Base-by-base conservation (phyloP, 352 stramenopile species). In the Aphanomyces astaci region DNA sequence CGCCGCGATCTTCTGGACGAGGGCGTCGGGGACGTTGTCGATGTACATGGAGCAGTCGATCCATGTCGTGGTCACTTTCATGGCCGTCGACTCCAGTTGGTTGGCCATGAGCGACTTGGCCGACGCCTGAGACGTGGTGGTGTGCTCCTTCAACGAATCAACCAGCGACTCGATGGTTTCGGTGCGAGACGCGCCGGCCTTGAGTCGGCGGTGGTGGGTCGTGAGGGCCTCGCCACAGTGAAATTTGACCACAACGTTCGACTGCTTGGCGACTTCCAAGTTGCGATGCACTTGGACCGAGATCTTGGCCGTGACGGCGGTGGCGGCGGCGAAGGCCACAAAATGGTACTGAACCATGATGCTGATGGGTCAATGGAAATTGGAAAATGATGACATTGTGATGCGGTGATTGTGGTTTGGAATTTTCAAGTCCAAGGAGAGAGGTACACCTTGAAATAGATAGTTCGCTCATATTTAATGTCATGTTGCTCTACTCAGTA, bases 31-130 rank as follows among this genome's bases (percentile, higher is more conserved):
- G 17, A 77, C 80, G 22, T 75, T 70, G 11, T 81, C 65, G 4
- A 90, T 70, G 62, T 78, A 82, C 15, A 90, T 31, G 25, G 87
- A 76, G 63, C 88, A 88, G 1, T 80, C 84, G 28, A 90, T 68
- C 81, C 81, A 90, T 19, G 45, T 53, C 45, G 45, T 27, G 45
- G 13, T n/a, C 19, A 53, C 45, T 5, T n/a, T 25, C 9, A 53
- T 25, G 9, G 45, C 9, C 45, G 45, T 27, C 45, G 13, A 7
- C 13, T 7, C 22, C 45, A 25, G 9, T 25, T 27, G 9, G 9
- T 7, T 53, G 45, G 45, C 9, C 45, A 53, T 24, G 9, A 53
- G 13, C 9, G 9, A 9, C 45, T 53, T 53, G 7, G 15, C 36
- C 7, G 7, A 15, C 36, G 36, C 36, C 22, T 53, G 45, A 5